Evolutionary conservation across 768 basidiomycete genomes (phyloP).

Genomic region (Suillus weaverae): DNA sequence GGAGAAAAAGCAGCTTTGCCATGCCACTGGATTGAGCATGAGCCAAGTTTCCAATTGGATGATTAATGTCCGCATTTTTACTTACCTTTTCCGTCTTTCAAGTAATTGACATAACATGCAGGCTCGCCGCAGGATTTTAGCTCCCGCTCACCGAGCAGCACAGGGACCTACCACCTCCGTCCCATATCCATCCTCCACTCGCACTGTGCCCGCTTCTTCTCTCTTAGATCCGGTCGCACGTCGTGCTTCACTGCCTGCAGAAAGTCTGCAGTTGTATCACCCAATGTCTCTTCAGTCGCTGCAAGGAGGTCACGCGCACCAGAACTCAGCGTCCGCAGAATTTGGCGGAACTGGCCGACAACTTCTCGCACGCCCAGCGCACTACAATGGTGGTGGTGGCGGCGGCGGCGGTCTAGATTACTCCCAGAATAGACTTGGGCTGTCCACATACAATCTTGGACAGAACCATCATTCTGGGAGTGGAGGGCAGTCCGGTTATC

Average conservation of each 20-base stretch:
- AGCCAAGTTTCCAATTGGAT: conserved; percentile 92
- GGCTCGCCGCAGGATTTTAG: conserved; percentile 82
- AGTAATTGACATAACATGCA: conserved; percentile 32
- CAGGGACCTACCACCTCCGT: conserved; percentile 77
- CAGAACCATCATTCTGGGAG: conserved; percentile 45
- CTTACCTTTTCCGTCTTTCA: conserved; percentile 21
- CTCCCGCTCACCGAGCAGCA: conserved; percentile 75
- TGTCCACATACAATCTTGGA: conserved; percentile 37
- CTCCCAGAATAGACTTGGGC: conserved; percentile 36
- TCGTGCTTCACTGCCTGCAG: conserved; percentile 67
- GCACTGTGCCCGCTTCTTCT: conserved; percentile 22
- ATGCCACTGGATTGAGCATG: conserved; percentile 85
- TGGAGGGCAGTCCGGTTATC: conserved; percentile 27
- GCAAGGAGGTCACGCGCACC: conserved; percentile 33
- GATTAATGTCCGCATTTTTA: conserved; percentile 67
- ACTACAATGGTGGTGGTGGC: conserved; percentile 24
- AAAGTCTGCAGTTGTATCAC: conserved; percentile 73
- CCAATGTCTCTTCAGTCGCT: conserved; percentile 73
- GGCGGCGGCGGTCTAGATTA: conserved; percentile 23
- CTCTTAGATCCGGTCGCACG: conserved; percentile 45
- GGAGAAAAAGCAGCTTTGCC: conserved; percentile 87
- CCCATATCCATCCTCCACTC: conserved; percentile 58
- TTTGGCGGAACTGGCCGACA: conserved; percentile 45
- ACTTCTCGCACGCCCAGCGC: conserved; percentile 41
- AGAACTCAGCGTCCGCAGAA: conserved; percentile 35